Evolutionary conservation across 805 yeast species (phyloP).

Genomic region (Wickerhamiella vanderwaltii): DNA sequence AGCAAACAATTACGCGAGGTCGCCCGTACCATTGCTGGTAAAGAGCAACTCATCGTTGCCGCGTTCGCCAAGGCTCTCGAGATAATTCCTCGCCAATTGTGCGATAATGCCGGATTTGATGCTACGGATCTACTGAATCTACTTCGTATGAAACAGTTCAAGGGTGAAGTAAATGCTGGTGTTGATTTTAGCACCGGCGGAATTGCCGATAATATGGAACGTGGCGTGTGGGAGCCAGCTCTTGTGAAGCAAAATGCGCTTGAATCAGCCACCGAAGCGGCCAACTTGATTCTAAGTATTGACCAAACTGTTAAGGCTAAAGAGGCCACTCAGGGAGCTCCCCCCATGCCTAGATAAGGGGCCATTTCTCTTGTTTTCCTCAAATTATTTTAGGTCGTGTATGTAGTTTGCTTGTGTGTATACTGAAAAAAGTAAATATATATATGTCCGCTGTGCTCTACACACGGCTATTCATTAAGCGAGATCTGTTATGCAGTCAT

Average conservation of each 20-base stretch:
- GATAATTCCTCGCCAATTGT: conserved; percentile 90
- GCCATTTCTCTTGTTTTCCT: too few relatives aligned
- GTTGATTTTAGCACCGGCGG: conserved; percentile 75
- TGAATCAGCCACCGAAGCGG: conserved; percentile 93
- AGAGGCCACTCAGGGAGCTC: conserved; percentile 4
- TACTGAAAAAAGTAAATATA: too few relatives aligned
- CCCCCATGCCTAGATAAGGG: conserved; percentile 3
- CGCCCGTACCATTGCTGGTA: conserved; percentile 82
- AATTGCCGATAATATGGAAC: conserved; percentile 71
- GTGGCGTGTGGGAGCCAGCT: conserved; percentile 96
- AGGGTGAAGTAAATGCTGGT: conserved; percentile 86
- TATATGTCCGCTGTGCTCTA: too few relatives aligned
- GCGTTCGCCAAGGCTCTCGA: conserved; percentile 94
- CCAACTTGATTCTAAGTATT: conserved; percentile 80
- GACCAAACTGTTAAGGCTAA: conserved; percentile 60
- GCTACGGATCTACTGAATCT: conserved; percentile 88
- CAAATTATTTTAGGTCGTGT: too few relatives aligned
- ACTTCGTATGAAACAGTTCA: conserved; percentile 86
- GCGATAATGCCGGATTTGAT: conserved; percentile 98
- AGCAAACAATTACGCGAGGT: conserved; percentile 79
- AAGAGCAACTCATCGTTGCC: conserved; percentile 82
- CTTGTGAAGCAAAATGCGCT: conserved; percentile 89
- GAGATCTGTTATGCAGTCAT: too few relatives aligned
- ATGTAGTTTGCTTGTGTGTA: too few relatives aligned
- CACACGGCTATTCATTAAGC: too few relatives aligned